Conservation (phyloP, 2,329 filamentous ascomycete species). For the Trichoderma endophyticum region DNA sequence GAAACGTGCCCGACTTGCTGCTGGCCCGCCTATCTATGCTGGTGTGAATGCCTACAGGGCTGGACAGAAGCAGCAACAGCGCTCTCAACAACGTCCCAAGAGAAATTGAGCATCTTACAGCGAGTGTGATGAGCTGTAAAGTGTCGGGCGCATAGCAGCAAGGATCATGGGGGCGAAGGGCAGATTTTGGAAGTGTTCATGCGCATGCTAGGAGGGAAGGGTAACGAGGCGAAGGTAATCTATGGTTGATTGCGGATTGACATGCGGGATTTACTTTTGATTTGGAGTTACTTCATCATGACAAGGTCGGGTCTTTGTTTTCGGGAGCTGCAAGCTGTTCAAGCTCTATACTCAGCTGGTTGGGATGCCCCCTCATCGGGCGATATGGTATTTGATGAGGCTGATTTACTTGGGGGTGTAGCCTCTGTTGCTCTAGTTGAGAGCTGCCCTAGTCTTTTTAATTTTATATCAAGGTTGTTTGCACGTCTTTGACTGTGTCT, state of each 20-base stretch:
- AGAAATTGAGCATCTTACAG: neutral
- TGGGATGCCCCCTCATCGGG: neutral
- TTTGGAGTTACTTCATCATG: neutral
- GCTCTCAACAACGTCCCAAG: neutral
- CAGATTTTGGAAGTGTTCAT: neutral
- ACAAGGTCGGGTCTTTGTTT: neutral
- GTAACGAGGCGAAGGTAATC: neutral
- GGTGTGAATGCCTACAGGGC: slow-evolving; percentile 30
- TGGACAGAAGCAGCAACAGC: slow-evolving; percentile 6
- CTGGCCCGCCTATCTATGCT: slow-evolving; percentile 19
- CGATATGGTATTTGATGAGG: neutral
- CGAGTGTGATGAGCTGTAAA: neutral
- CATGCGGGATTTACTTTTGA: neutral
- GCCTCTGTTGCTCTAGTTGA: neutral
- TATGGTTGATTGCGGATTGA: neutral
- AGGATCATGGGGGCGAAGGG: neutral
- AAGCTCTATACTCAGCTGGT: neutral
- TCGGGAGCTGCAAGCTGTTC: neutral
- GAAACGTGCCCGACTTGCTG: neutral
- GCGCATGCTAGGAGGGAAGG: neutral
- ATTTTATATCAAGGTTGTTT: neutral
- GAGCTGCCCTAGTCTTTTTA: neutral
- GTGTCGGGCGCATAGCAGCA: neutral
- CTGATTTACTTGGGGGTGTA: neutral
- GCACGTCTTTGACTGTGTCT: neutral